A percentile compares a stretch with the other conserved stretches of the same genome.
These are phyloP conservation scores for Mucor plumbeus DNA, from an alignment of 371 early-diverging fungal genomes.

Conservation along the genomic window DNA sequence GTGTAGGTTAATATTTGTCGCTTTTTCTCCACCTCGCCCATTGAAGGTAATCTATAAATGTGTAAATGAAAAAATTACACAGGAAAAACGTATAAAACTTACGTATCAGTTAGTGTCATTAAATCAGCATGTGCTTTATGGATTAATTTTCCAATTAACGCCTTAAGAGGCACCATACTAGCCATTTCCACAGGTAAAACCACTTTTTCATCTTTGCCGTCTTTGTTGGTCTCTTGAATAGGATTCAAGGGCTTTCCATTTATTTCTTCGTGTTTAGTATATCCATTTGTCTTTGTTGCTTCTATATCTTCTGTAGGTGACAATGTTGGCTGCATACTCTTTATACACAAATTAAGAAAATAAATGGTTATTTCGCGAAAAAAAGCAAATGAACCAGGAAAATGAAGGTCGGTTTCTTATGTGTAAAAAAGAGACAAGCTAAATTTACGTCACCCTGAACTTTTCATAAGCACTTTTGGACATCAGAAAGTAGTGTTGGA, in stretches of 20 bases:
- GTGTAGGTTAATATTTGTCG: conserved; percentile 62
- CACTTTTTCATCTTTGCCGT: conserved; percentile 27
- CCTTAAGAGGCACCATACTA: conserved; percentile 62
- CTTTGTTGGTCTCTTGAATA: neutral
- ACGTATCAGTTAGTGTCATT: conserved; percentile 65
- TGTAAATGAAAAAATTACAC: neutral
- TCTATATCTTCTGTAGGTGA: conserved; percentile 12
- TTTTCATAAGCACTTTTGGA: neutral
- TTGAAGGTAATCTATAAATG: conserved; percentile 56
- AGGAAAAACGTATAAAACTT: conserved; percentile 23
- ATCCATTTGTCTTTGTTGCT: conserved; percentile 18
- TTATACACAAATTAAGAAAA: neutral
- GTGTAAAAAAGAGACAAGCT: neutral
- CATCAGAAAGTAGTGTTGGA: neutral
- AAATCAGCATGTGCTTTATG: conserved; percentile 62
- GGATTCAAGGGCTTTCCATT: conserved; percentile 12
- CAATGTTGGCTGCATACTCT: conserved; percentile 23
- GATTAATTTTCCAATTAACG: conserved; percentile 62
- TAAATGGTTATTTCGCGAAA: neutral
- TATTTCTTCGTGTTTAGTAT: conserved; percentile 14
- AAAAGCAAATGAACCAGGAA: neutral
- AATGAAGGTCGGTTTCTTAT: neutral
- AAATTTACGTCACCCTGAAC: neutral
- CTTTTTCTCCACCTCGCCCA: conserved; percentile 64
- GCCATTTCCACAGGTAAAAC: conserved; percentile 56